phyloP scores from a whole-genome alignment of 1,284 basidiomycete genomes.

The Agroathelia rolfsii region DNA sequence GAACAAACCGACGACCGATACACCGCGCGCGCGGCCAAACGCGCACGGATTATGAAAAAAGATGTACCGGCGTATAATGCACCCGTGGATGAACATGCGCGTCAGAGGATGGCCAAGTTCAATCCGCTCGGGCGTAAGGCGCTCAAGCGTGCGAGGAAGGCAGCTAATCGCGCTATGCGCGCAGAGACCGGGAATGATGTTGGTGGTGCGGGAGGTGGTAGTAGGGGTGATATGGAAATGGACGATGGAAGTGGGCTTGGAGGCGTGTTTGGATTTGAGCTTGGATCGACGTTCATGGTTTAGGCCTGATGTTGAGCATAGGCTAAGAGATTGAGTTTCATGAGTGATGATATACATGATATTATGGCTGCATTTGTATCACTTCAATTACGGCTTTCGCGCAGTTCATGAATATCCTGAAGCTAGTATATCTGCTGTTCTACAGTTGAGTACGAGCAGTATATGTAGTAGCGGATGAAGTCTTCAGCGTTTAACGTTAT shows the following conservation, averaged over 20 bases:
- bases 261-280: too few relatives aligned
- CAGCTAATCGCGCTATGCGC: constrained; percentile 18
- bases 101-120: constrained; percentile 32
- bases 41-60: constrained; percentile 41
- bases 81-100: constrained; percentile 30
- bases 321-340: too few relatives aligned
- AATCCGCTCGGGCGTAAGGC: constrained; percentile 49
- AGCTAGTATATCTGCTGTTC: too few relatives aligned
- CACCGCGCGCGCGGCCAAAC: constrained; percentile 40
- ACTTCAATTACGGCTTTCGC: too few relatives aligned
- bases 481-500: too few relatives aligned
- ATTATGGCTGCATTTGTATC: too few relatives aligned
- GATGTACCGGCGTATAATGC: constrained; percentile 40
- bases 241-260: constrained; percentile 20
- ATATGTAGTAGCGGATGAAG: too few relatives aligned
- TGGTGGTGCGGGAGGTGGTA: constrained; percentile 7
- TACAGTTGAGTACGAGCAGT: too few relatives aligned
- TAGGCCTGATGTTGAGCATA: too few relatives aligned
- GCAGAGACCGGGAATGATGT: constrained; percentile 9
- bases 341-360: too few relatives aligned
- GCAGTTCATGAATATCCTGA: too few relatives aligned
- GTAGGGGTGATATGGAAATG: constrained; percentile 24
- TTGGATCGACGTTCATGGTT: too few relatives aligned
- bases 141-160: constrained; percentile 47
- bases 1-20: constrained; percentile 5